Evolutionary conservation across 768 basidiomycete genomes (phyloP), one percentile per base, ranked within the genome.

Genomic region (Gymnopilus dilepis): DNA sequence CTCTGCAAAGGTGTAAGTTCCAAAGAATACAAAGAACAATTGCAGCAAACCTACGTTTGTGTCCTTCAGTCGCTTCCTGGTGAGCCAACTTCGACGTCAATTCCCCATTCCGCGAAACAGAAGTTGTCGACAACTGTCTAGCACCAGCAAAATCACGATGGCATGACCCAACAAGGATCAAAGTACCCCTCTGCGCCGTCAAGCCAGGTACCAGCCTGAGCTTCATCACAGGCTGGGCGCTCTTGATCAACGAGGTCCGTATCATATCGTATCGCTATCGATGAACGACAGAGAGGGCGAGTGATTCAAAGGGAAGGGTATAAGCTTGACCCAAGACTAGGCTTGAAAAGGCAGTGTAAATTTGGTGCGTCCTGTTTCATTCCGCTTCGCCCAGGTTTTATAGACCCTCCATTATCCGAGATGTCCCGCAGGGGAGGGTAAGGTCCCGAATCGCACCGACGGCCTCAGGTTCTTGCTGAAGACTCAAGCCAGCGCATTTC

Each of bases 71-170:
- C 6, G 52, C 43, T 41, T 63, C 62, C 4, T 68, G 60, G 30
- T 69, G 68, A 4, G 61, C 61, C 50, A 65, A 48, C 45, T 60
- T 64, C 28, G 65, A 48, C 40, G 61, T 63, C 55, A 64, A 63
- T 2, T 55, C 52, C 11, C 56, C 55, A 22, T 63, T 60, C 24
- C 28, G 42, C 12, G 22, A 28, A 8, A 31, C 45, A n/a, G 63
- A 61, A 17, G 59, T 58, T 22, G 64, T 65, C 17, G 61, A 62
- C 30, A 65, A 41, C 52, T 43, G 57, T 47, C 56, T 58, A 42
- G 31, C 24, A 34, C n/a, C 38, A 19, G 42, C 33, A 47, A 21
- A 50, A 50, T n/a, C n/a, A n/a, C n/a, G n/a, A n/a, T 24, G 43
- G 26, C 38, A 43, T 21, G 47, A 37, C 33, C 45, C 57, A 48